Base-by-base conservation (phyloP, 306 rosid species). In the Fragaria ananassa region DNA sequence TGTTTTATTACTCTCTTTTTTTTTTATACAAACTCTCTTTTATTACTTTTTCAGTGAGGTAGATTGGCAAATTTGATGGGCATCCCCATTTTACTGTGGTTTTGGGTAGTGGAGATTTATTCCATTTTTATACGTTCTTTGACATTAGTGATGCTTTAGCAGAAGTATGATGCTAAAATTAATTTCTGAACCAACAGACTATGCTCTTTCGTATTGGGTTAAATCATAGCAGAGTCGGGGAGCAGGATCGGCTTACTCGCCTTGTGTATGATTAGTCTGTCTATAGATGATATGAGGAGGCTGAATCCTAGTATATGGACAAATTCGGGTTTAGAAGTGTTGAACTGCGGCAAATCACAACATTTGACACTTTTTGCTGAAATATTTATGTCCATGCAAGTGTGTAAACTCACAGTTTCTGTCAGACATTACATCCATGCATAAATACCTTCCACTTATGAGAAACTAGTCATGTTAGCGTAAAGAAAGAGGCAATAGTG, bases 221-320 rank as follows among this genome's bases (percentile, higher is more conserved):
- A 63, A 7, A 14, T 31, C n/a, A 15, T 34, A 15, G 44, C 10
- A 29, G 67, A 31, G 44, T 34, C 23, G 8, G 6, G 5, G 69
- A 0, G 12, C 25, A 17, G 23, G 21, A 34, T 13, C 29, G 39
- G 19, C 9, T 27, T 29, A 12, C 37, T 60, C 1, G 2, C 37
- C 8, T 60, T 60, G 3, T 60, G 1, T 60, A 27, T 10, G 4
- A 27, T 61, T 27, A 27, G n/a, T 61, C 41, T 29, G 44, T 47
- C 35, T 10, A 23, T 27, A 60, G 35, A 60, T 60, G 37, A 27
- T 11, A 12, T 27, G 66, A 57, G 64, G 19, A 27, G 66, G 12
- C 74, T 90, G 86, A 17, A 63, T 34, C 19, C 23, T 15, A 34
- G 17, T 31, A 6, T 34, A 34, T 21, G 68, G 14, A 58, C 17